These are phyloP conservation scores for Candida palmyrensis DNA, from an alignment of 805 yeast species.

Conservation along the genomic window DNA sequence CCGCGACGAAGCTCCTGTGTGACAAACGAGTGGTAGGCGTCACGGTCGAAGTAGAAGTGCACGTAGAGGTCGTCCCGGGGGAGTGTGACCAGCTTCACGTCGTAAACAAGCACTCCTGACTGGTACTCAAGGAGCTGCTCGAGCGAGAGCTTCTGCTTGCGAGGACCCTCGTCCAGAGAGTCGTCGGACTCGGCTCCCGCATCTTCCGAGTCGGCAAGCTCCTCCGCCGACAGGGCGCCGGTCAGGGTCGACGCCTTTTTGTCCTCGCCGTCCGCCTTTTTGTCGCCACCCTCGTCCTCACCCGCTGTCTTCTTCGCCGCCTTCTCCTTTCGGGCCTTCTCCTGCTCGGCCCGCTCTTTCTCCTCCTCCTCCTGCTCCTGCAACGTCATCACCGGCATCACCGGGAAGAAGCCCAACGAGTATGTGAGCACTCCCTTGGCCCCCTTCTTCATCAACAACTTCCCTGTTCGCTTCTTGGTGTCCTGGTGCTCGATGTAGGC, in stretches of 20 bases:
- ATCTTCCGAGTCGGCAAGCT: slow-evolving; percentile 7
- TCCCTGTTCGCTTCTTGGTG: slow-evolving; percentile 51
- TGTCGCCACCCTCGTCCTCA: slow-evolving; percentile 12
- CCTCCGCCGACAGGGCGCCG: slow-evolving; percentile 14
- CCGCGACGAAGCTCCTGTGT: slow-evolving; percentile 50
- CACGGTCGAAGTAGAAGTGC: slow-evolving; percentile 74
- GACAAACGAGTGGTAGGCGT: slow-evolving; percentile 58
- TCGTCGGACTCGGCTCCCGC: slow-evolving; percentile 27
- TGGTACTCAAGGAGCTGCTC: slow-evolving; percentile 53
- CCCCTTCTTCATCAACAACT: slow-evolving; percentile 70
- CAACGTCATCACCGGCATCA: slow-evolving; percentile 71
- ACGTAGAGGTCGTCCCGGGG: slow-evolving; percentile 56
- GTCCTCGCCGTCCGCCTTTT: slow-evolving; percentile 24
- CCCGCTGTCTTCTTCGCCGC: slow-evolving; percentile 30
- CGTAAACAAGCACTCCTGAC: slow-evolving; percentile 73
- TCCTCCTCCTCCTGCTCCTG: slow-evolving; percentile 62
- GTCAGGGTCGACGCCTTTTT: slow-evolving; percentile 4
- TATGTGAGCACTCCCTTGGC: slow-evolving; percentile 78
- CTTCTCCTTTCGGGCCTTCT: slow-evolving; percentile 15
- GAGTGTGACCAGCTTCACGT: slow-evolving; percentile 55
- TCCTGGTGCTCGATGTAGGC: slow-evolving; percentile 54
- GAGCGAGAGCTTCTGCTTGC: slow-evolving; percentile 46
- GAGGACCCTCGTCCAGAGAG: slow-evolving; percentile 13
- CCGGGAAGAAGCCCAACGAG: slow-evolving; percentile 77
- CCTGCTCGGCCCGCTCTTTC: slow-evolving; percentile 15